These are phyloP conservation scores for Diplocarpon rosae DNA, from an alignment of 2,329 filamentous ascomycete genomes.

Conservation along the genomic window DNA sequence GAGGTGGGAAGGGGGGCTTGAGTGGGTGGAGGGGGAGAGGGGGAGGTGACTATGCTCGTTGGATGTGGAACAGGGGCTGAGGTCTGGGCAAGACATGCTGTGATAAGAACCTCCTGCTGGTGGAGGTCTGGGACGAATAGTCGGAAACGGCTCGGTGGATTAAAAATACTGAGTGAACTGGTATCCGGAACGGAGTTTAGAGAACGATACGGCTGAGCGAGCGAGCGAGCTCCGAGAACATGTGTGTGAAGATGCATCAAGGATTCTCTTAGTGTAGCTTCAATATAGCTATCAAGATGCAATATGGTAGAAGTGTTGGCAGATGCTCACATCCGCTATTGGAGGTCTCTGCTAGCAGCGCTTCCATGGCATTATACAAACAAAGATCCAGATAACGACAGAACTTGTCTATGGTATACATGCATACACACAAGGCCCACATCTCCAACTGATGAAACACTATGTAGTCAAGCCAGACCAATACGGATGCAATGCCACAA, in stretches of 20 bases:
- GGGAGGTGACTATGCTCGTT: background rate
- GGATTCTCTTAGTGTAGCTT: no score
- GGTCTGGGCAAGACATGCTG: background rate
- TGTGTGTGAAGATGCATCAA: no score
- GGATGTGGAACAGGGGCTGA: background rate
- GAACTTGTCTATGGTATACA: conserved; percentile 15
- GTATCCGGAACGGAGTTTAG: background rate
- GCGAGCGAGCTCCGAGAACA: background rate
- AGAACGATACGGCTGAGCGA: background rate
- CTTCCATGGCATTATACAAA: background rate
- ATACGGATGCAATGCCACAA: conserved; percentile 16
- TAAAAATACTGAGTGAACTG: no score
- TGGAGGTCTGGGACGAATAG: background rate
- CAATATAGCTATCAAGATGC: no score
- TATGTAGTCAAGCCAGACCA: background rate
- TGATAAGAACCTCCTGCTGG: background rate
- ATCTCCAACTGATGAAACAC: background rate
- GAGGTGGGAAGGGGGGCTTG: conserved; percentile 33
- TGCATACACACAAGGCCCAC: conserved; percentile 5
- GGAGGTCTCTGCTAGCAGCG: background rate
- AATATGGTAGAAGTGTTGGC: no score
- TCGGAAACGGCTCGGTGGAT: no score
- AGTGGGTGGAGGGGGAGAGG: conserved; percentile 3
- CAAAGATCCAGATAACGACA: background rate
- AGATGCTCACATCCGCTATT: no score